Evolutionary conservation across 768 basidiomycete species (phyloP), one percentile per base, ranked within the genome.

Genomic region (Coprinopsis sp.): DNA sequence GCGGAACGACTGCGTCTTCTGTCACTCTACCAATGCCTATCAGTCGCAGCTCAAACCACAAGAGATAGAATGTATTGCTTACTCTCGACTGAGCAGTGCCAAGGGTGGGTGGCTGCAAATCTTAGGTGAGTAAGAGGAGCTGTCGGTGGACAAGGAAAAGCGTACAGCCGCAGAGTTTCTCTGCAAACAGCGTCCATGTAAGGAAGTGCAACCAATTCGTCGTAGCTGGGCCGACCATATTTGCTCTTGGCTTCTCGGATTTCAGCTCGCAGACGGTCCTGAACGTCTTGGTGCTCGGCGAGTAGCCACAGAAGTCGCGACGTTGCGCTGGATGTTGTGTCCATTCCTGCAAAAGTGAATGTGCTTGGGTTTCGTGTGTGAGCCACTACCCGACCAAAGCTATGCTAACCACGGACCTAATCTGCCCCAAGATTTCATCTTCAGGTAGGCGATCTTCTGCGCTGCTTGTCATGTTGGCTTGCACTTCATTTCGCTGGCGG

Each of bases 121-220:
- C 13, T 4, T 12, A 45, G 37, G 21, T 22, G 30, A 33, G 10
- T 27, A 21, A 6, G 13, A 33, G 18, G 21, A 21, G 3, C 13
- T 16, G 3, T 14, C 18, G 25, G 30, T 29, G 18, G 37, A 42
- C 11, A 14, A 30, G 31, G 16, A 4, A 4, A 37, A 25, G 52
- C 67, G 44, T 51, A 72, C 68, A 71, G 41, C 38, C 74, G 58
- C 6, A 70, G 49, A 0, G 71, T 73, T 49, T 74, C 58, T 8
- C 55, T 51, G 27, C 55, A 58, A 6, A 58, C 43, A 11, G 60
- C 55, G 33, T 61, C 60, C 21, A 61, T 52, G 27, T 53, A 57
- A 2, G 60, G 60, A 5, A 61, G 51, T 1, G 39, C 44, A 27
- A 52, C 50, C 4, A 62, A 33, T 19, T 46, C 44, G 13, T 62